Conservation (phyloP, 306 rosid genomes). For the Bauhinia variegata region DNA sequence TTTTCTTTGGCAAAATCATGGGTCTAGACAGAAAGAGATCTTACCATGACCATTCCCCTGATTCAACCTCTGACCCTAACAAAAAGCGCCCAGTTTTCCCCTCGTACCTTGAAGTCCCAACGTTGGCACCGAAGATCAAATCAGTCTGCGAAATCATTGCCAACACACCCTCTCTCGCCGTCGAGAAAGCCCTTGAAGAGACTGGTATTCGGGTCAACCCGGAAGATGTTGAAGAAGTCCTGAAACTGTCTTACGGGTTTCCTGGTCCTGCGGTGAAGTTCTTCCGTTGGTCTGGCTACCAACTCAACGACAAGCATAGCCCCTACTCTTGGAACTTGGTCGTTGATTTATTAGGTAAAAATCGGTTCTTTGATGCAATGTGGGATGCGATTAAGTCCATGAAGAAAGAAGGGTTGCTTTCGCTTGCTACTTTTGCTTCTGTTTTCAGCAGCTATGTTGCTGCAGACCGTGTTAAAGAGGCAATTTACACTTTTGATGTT, state of each 20-base stretch:
- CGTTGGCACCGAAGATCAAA: slow-evolving; percentile 39
- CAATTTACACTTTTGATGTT: slow-evolving; percentile 53
- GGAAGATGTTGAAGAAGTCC: slow-evolving; percentile 61
- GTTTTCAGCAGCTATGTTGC: slow-evolving; percentile 61
- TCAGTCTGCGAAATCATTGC: slow-evolving; percentile 57
- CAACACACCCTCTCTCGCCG: slow-evolving; percentile 41
- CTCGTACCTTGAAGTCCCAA: slow-evolving; percentile 48
- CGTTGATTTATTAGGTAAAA: slow-evolving; percentile 64
- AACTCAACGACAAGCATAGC: slow-evolving; percentile 56
- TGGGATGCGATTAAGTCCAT: slow-evolving; percentile 74
- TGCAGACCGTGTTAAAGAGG: slow-evolving; percentile 46
- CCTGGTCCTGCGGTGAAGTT: slow-evolving; percentile 64
- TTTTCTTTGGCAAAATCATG: neutral
- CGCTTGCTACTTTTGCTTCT: slow-evolving; percentile 67
- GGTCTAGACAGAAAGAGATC: slow-evolving; percentile 6
- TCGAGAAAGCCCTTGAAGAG: slow-evolving; percentile 45
- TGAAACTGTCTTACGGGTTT: slow-evolving; percentile 62
- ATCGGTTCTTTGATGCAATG: slow-evolving; percentile 60
- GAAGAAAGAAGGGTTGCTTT: slow-evolving; percentile 45
- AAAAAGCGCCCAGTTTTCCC: slow-evolving; percentile 33
- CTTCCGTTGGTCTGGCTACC: slow-evolving; percentile 70
- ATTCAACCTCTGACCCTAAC: neutral
- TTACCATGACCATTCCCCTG: neutral
- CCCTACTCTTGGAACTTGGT: slow-evolving; percentile 76
- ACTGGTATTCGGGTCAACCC: slow-evolving; percentile 42